phyloP scores from a whole-genome alignment of 495 filamentous ascomycete species.

The Xylaria curta region DNA sequence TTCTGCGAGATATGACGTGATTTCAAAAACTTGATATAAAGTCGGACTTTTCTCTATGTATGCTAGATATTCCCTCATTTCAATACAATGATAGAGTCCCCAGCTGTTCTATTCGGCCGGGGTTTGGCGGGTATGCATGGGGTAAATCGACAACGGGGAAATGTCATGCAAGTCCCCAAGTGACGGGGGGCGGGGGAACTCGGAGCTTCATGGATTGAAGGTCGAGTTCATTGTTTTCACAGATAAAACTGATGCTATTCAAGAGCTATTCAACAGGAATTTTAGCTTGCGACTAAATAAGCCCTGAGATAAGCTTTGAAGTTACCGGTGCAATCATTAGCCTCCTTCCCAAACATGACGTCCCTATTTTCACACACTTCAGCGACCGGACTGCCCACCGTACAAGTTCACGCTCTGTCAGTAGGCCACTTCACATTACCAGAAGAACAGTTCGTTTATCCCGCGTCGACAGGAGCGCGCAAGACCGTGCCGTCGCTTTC shows the following conservation, averaged over 20 bases:
- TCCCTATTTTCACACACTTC: neutral
- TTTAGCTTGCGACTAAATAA: neutral
- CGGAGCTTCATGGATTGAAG: neutral
- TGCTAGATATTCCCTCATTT: neutral
- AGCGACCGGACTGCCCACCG: conserved; percentile 39
- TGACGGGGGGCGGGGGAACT: neutral
- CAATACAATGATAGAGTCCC: neutral
- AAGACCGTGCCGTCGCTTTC: conserved; percentile 37
- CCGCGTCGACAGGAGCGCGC: conserved; percentile 31
- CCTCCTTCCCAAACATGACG: neutral
- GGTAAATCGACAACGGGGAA: neutral
- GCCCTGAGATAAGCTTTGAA: neutral
- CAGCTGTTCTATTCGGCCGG: neutral
- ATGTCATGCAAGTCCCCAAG: neutral
- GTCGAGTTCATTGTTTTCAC: neutral
- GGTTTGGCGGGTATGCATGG: neutral
- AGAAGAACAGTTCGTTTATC: conserved; percentile 48
- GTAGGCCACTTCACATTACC: conserved; percentile 49
- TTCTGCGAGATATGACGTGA: conserved; percentile 35
- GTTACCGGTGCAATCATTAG: neutral
- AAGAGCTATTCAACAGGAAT: neutral
- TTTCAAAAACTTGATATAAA: neutral
- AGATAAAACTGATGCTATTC: neutral
- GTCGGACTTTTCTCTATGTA: neutral
- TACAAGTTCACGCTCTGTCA: conserved; percentile 55